Evolutionary conservation across 768 basidiomycete genomes (phyloP).

Genomic region (Leccinellum luteum): DNA sequence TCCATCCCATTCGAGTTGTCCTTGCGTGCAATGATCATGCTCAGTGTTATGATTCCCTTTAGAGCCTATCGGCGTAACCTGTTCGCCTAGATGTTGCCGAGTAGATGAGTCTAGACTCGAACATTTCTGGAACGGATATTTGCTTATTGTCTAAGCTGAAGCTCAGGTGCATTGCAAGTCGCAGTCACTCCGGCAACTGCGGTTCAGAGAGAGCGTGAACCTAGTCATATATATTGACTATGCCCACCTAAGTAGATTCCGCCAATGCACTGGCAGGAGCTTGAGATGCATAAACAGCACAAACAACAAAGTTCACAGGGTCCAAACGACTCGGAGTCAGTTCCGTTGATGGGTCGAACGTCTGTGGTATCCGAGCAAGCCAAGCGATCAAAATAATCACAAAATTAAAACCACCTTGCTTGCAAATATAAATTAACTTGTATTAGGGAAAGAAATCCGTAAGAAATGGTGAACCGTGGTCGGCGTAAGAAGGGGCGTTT

Average conservation of each 20-base stretch:
- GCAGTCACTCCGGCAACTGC: neutral
- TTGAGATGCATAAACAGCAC: neutral
- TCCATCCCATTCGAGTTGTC: neutral
- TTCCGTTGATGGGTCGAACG: neutral
- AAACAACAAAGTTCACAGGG: neutral
- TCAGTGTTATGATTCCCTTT: neutral
- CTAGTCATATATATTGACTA: neutral
- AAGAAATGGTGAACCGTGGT: slow-evolving; percentile 2
- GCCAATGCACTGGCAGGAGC: too few relatives aligned
- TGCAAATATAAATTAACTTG: slow-evolving; percentile 1
- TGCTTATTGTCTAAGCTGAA: neutral
- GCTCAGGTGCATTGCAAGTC: neutral
- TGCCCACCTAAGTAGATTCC: neutral
- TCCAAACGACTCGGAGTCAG: too few relatives aligned
- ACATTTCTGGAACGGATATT: slow-evolving; percentile 1
- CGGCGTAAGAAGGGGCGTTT: slow-evolving; percentile 8
- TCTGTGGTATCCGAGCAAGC: slow-evolving; percentile 5
- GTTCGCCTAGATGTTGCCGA: neutral
- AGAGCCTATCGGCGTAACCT: neutral
- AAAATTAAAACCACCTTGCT: neutral
- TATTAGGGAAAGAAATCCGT: neutral
- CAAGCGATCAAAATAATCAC: neutral
- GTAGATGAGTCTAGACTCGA: neutral
- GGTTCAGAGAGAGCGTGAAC: neutral
- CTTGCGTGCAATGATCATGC: slow-evolving; percentile 3